These are phyloP conservation scores for Ramaria rubella DNA, from an alignment of 768 basidiomycete genomes.

Conservation along the genomic window DNA sequence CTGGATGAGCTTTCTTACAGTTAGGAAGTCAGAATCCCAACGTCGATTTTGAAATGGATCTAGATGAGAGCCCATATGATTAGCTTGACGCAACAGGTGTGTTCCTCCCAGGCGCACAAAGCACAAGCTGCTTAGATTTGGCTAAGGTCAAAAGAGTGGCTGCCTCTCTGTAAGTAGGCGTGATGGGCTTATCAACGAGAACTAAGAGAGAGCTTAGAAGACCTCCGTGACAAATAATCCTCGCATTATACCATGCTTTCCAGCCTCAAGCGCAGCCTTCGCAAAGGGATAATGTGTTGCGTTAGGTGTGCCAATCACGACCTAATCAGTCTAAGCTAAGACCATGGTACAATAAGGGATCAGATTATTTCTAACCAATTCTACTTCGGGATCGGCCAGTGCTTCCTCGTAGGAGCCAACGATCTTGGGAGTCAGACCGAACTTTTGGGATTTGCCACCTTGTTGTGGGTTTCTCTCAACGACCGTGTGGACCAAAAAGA, in stretches of 20 bases:
- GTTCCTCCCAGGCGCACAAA: constrained; percentile 31
- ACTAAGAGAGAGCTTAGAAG: constrained; percentile 32
- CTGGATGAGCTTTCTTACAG: constrained; percentile 51
- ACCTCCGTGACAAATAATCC: background rate
- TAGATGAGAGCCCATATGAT: background rate
- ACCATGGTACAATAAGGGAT: background rate
- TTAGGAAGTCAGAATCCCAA: constrained; percentile 74
- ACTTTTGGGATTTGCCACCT: constrained; percentile 61
- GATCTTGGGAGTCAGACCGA: constrained; percentile 49
- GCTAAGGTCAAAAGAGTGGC: constrained; percentile 55
- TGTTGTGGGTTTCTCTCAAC: constrained; percentile 63
- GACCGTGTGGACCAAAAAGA: constrained; percentile 68
- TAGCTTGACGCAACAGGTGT: background rate
- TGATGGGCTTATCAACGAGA: constrained; percentile 76
- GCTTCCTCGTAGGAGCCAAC: constrained; percentile 56
- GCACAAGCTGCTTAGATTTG: constrained; percentile 48
- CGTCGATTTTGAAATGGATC: constrained; percentile 67
- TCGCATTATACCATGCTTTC: constrained; percentile 56
- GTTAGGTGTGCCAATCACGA: constrained; percentile 63
- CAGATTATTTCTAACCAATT: constrained; percentile 36
- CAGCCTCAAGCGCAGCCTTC: constrained; percentile 56
- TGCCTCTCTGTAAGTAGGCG: constrained; percentile 53
- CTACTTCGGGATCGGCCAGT: constrained; percentile 54
- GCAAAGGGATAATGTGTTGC: constrained; percentile 65
- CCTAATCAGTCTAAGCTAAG: background rate